Percentiles rank a stretch among this genome's conserved stretches.
These are phyloP conservation scores for Curvularia sp. DNA, from an alignment of 2,329 filamentous ascomycete genomes.

Conservation along the genomic window DNA sequence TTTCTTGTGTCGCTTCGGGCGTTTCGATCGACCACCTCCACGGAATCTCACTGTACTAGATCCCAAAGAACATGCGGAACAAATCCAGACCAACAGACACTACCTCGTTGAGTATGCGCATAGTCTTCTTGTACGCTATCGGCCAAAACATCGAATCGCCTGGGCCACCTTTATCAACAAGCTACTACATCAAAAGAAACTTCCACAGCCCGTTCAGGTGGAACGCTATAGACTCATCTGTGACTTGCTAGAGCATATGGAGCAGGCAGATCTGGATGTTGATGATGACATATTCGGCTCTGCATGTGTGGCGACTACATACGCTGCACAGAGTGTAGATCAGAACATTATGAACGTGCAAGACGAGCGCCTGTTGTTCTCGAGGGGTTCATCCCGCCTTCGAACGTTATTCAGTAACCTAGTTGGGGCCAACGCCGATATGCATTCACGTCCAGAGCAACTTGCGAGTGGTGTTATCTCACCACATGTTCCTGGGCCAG, in stretches of 20 bases:
- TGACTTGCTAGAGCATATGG: conserved; percentile 37
- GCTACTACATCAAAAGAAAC: conserved; percentile 22
- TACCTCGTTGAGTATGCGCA: conserved; percentile 45
- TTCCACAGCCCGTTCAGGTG: conserved; percentile 8
- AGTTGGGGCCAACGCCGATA: conserved; percentile 29
- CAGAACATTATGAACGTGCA: conserved; percentile 14
- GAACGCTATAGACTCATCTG: conserved; percentile 36
- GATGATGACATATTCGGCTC: conserved; percentile 43
- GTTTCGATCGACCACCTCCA: conserved; percentile 19
- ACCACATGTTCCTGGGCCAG: conserved; percentile 56
- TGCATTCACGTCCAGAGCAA: conserved; percentile 6
- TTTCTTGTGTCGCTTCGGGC: conserved; percentile 44
- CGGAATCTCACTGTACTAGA: conserved; percentile 14
- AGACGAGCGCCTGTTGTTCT: conserved; percentile 24
- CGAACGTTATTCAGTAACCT: conserved; percentile 39
- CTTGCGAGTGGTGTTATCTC: conserved; percentile 31
- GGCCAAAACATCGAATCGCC: conserved; percentile 36
- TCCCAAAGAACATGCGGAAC: conserved; percentile 26
- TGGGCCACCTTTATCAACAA: conserved; percentile 43
- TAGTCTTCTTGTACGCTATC: conserved; percentile 33
- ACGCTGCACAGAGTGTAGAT: conserved; percentile 37
- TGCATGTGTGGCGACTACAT: conserved; percentile 44
- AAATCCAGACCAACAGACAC: conserved; percentile 28
- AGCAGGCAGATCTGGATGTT: conserved; percentile 41
- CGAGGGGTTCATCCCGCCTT: conserved; percentile 29